Evolutionary conservation across 306 rosid species (phyloP), one percentile per base, ranked within the genome.

Genomic region (Prunus dulcis): DNA sequence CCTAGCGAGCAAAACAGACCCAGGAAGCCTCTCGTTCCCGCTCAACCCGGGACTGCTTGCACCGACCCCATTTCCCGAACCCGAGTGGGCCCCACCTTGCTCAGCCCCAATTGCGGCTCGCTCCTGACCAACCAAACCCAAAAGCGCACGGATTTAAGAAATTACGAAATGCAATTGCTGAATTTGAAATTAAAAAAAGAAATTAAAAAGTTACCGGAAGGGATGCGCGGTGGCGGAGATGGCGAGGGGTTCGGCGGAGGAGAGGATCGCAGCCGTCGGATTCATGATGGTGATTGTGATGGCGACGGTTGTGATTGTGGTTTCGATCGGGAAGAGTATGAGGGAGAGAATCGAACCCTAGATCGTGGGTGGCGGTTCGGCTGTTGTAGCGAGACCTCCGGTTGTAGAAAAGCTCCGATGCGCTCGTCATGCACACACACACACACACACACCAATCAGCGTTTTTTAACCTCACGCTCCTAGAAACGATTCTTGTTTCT

Each of bases 361-460:
- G 81, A 73, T 87, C 88, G 69, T 74, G 81, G 74, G 68, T 41
- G 60, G 71, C 25, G 72, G 75, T 72, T 55, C 98, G 97, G 71
- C 89, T 96, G 56, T 80, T 96, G 49, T 77, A 77, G 41, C 98
- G 94, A 70, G 86, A 91, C 83, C 98, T 89, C 76, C 98, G 72
- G 65, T 19, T 76, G 82, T 79, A 64, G 78, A 90, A 92, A 14
- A 94, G 83, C 88, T 94, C 98, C 72, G 91, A 89, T 80, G 96
- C 98, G 92, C 96, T 94, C 95, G 98, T 87, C 97, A 94, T 94
- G 56, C 90, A 88, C 91, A 14, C 30, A 27, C 28, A 27, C 23
- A 22, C 23, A 22, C 23, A 23, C 28, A 28, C 32, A 17, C 27
- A 7, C 49, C 19, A 60, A 60, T 12, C 34, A 6, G 32, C 64